phyloP scores from a whole-genome alignment of 129 eudicot genomes.

The Artemisia annua region DNA sequence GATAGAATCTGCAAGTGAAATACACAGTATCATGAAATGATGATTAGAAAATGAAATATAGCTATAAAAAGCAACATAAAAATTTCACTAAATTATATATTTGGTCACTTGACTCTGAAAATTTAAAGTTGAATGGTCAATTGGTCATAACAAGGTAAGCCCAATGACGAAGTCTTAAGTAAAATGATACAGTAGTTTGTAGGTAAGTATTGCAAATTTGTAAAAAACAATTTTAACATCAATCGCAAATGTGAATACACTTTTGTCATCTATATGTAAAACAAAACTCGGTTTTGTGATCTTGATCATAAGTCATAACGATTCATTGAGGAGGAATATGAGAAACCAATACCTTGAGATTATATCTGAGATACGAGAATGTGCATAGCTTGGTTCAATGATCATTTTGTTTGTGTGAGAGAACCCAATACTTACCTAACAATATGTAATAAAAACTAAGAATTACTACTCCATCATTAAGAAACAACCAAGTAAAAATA shows the following conservation, averaged over 20 bases:
- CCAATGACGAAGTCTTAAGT: no score
- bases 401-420: constrained; percentile 26
- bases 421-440: constrained; percentile 31
- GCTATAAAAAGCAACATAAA: no score
- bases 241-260: no score
- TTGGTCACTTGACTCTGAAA: no score
- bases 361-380: constrained; percentile 28
- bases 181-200: no score
- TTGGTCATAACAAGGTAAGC: no score
- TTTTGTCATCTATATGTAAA: no score
- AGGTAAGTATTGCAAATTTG: no score
- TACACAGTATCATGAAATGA: background rate
- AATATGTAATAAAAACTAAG: background rate
- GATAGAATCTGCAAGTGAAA: constrained; percentile 44
- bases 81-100: no score
- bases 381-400: constrained; percentile 28
- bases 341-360: constrained; percentile 33
- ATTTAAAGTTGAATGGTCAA: no score
- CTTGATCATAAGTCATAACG: background rate
- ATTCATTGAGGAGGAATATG: background rate
- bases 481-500: background rate
- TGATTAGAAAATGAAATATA: background rate
- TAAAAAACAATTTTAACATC: no score
- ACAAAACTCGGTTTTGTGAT: background rate
- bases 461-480: constrained; percentile 4